phyloP scores from a whole-genome alignment of 139 green algal species.

The Chlorella sp. region DNA sequence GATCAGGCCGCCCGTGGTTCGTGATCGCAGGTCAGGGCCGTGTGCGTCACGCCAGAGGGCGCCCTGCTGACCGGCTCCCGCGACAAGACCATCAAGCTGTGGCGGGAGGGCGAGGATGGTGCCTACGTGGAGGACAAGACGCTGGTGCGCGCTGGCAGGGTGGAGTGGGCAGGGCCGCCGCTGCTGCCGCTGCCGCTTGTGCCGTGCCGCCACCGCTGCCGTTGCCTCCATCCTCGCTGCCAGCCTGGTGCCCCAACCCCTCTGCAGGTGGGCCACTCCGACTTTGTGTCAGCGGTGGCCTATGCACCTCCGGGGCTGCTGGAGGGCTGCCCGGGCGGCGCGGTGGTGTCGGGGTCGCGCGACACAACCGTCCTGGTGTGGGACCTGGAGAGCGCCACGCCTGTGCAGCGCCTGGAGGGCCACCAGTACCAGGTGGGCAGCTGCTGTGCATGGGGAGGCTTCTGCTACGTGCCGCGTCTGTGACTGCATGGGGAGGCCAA shows the following conservation, averaged over 20 bases:
- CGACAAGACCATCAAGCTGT: slow-evolving; percentile 75
- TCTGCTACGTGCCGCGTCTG: too few species aligned
- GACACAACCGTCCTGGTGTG: slow-evolving; percentile 87
- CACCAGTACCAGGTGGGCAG: slow-evolving; percentile 80
- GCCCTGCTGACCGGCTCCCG: slow-evolving; percentile 81
- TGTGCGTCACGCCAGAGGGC: slow-evolving; percentile 34
- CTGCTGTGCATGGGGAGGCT: too few species aligned
- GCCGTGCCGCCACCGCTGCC: too few species aligned
- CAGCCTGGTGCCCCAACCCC: too few species aligned
- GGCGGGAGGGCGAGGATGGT: slow-evolving; percentile 30
- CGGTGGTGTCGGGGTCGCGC: slow-evolving; percentile 83
- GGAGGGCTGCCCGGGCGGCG: slow-evolving; percentile 45
- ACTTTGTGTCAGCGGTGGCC: slow-evolving; percentile 81
- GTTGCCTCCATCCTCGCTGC: too few species aligned
- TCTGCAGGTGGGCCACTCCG: slow-evolving; percentile 77
- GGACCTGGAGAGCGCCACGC: slow-evolving; percentile 58
- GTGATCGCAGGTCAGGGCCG: too few species aligned
- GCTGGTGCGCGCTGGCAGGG: slow-evolving; percentile 2
- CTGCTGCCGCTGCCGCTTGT: too few species aligned
- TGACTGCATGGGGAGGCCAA: too few species aligned
- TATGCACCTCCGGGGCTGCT: slow-evolving; percentile 51
- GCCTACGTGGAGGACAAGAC: slow-evolving; percentile 11
- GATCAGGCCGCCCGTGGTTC: too few species aligned
- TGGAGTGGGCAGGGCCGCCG: not conserved
- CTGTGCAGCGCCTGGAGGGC: slow-evolving; percentile 62